A percentile compares a stretch with the other conserved stretches of the same genome.
These are phyloP conservation scores for Graphilbum sp. DNA, from an alignment of 2,329 filamentous ascomycete species.

Conservation along the genomic window DNA sequence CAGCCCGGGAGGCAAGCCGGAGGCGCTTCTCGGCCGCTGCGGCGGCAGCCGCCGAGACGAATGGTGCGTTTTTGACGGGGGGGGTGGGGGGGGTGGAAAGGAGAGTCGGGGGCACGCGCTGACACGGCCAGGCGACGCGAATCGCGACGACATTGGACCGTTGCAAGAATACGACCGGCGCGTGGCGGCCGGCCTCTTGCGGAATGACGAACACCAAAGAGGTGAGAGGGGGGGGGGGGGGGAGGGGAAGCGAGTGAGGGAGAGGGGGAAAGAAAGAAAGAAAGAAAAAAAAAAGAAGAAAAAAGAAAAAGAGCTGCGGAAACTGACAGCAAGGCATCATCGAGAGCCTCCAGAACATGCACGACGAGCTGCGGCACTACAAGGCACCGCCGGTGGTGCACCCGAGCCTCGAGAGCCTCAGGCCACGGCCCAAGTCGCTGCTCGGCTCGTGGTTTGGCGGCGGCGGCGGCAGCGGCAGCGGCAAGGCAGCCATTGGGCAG, in stretches of 20 bases:
- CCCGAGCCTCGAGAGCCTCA: slow-evolving; percentile 55
- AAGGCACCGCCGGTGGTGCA: slow-evolving; percentile 56
- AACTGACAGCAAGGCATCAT: slow-evolving; percentile 52
- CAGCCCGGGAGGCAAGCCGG: neutral
- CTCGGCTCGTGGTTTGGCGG: slow-evolving; percentile 44
- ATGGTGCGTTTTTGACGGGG: too few relatives aligned
- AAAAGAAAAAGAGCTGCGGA: neutral
- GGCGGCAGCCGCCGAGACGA: too few relatives aligned
- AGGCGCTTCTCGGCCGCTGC: too few relatives aligned
- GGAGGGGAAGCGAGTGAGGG: slow-evolving; percentile 8
- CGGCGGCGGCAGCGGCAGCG: slow-evolving; percentile 12
- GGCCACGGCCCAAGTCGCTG: slow-evolving; percentile 32
- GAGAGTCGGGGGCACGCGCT: too few relatives aligned
- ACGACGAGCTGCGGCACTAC: slow-evolving; percentile 67
- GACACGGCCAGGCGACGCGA: slow-evolving; percentile 5
- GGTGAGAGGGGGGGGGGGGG: slow-evolving; percentile 29
- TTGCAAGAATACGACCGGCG: slow-evolving; percentile 77
- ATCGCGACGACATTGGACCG: slow-evolving; percentile 41
- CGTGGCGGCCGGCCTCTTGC: slow-evolving; percentile 55
- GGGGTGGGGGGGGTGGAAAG: too few relatives aligned
- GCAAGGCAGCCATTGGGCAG: slow-evolving; percentile 22
- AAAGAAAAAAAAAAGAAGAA: neutral
- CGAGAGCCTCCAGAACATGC: slow-evolving; percentile 72
- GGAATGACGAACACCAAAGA: slow-evolving; percentile 84
- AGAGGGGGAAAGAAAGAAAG: neutral